Percentiles rank a stretch among this genome's conserved stretches.
phyloP scores from a whole-genome alignment of 148 eudicot species.

The Hydrangea macrophylla region DNA sequence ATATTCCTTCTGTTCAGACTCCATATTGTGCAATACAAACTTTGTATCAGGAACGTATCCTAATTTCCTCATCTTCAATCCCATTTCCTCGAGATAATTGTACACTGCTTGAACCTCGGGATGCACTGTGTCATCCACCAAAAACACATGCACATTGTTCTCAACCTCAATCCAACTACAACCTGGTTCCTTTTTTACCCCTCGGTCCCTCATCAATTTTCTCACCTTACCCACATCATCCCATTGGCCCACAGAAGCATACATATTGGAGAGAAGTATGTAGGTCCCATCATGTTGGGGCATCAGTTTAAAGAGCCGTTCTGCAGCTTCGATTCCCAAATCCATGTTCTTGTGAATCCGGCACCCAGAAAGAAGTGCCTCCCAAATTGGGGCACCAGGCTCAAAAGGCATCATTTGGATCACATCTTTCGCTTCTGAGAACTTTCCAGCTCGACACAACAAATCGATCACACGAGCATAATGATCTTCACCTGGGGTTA shows the following conservation, averaged over 20 bases:
- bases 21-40: conserved; percentile 59
- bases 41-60: conserved; percentile 62
- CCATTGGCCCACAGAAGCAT: conserved; percentile 52
- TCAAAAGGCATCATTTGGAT: conserved; percentile 46
- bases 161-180: conserved; percentile 72
- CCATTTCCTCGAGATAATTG: conserved; percentile 47
- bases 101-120: conserved; percentile 56
- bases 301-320: conserved; percentile 34
- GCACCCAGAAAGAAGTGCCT: conserved; percentile 63
- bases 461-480: conserved; percentile 56
- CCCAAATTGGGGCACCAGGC: conserved; percentile 51
- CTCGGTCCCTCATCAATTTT: conserved; percentile 55
- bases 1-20: conserved; percentile 50
- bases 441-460: conserved; percentile 59
- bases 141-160: conserved; percentile 54
- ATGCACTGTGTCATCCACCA: conserved; percentile 54
- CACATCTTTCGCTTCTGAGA: conserved; percentile 49
- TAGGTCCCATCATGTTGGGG: conserved; percentile 64
- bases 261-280: conserved; percentile 55
- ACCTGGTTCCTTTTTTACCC: conserved; percentile 73
- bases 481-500: conserved; percentile 60
- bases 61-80: conserved; percentile 46
- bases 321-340: conserved; percentile 53
- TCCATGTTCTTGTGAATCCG: conserved; percentile 50
- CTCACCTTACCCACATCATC: conserved; percentile 48